Evolutionary conservation across 192 early-diverging fungal species (phyloP), one percentile per base, ranked within the genome.

Genomic region (Umbelopsis ramanniana): DNA sequence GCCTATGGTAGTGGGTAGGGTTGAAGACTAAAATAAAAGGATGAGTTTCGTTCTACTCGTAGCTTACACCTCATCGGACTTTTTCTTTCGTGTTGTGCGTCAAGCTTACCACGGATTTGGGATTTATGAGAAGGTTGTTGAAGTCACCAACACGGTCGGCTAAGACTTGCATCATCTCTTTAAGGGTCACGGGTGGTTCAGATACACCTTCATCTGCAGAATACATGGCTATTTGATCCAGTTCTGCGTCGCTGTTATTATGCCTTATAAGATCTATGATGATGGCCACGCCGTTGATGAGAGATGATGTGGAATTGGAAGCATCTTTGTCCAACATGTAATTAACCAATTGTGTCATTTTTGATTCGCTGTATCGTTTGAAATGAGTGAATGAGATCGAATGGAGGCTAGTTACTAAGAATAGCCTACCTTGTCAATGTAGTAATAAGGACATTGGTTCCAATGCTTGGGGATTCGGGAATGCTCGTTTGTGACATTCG

Each of bases 211-310:
- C 57, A 4, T 63, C 57, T 19, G 29, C 57, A n/a, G 57, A 29
- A 63, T 63, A 63, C 57, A 63, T 29, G 26, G 26, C 57, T 15
- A 63, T 29, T n/a, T 63, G 57, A 35, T 63, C 57, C 29, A 63
- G 6, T 12, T 63, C 57, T 37, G 57, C 33, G 17, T 76, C 93
- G 89, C 90, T 92, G 88, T 96, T 98, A 79, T 97, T 98, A 71
- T 96, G 90, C 69, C 97, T 89, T 79, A 99, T 97, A n/a, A 99
- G 84, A 84, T 99, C 97, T 71, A 99, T 97, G 72, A 99, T 93
- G 68, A 99, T 96, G 67, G 91, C 93, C 35, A 97, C 94, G 72
- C 95, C 96, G 77, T 96, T 98, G 71, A 91, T 94, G 21, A 99
- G 86, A n/a, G 94, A 91, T 22, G 93, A 97, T 0, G 94, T 92